These are phyloP conservation scores for Aspergillus sp. DNA, from an alignment of 2,329 filamentous ascomycete species.

Conservation along the genomic window DNA sequence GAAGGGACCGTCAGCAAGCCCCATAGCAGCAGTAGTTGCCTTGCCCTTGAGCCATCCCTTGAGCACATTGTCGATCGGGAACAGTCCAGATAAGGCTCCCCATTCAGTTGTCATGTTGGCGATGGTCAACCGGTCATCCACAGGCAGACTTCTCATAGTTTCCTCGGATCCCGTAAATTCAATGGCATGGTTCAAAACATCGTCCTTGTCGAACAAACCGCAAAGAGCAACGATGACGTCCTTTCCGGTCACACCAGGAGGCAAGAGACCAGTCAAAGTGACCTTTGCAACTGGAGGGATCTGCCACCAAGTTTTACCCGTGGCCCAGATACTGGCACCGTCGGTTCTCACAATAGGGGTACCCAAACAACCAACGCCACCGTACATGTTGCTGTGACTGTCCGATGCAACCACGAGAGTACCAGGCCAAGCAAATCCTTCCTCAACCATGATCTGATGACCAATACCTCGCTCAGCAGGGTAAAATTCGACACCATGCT, in stretches of 20 bases:
- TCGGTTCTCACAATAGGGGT: constrained; percentile 84
- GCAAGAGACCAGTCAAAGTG: constrained; percentile 69
- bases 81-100: constrained; percentile 69
- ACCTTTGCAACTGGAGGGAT: constrained; percentile 79
- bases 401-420: constrained; percentile 72
- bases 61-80: constrained; percentile 73
- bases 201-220: constrained; percentile 77
- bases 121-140: constrained; percentile 67
- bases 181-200: constrained; percentile 85
- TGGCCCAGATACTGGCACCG: constrained; percentile 80
- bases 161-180: constrained; percentile 80
- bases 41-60: constrained; percentile 71
- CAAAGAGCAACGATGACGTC: constrained; percentile 90
- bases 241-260: constrained; percentile 80
- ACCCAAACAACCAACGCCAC: constrained; percentile 70
- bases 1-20: constrained; percentile 44
- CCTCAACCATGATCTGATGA: constrained; percentile 74
- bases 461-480: constrained; percentile 76
- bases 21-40: constrained; percentile 67
- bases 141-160: constrained; percentile 66
- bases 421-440: constrained; percentile 78
- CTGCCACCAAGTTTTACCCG: constrained; percentile 80
- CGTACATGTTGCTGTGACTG: constrained; percentile 76
- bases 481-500: constrained; percentile 74
- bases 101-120: constrained; percentile 80